A percentile compares a stretch with the other conserved stretches of the same genome.
Conservation (phyloP, 2,329 filamentous ascomycete genomes). For the Botrytis sinoallii region DNA sequence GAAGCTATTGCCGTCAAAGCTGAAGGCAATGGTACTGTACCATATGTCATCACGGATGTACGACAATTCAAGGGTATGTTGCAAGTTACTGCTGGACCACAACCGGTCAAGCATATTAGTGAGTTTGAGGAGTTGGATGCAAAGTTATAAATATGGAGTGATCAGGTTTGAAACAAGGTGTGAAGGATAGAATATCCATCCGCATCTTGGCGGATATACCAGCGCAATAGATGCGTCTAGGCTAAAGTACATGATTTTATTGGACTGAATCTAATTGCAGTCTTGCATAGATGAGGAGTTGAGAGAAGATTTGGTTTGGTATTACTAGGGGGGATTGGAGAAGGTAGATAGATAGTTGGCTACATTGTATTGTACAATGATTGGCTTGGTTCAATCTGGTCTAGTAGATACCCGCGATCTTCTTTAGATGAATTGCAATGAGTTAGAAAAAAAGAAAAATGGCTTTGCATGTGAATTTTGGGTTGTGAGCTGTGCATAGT, state of each 20-base stretch:
- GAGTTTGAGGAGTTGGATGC: conserved; percentile 83
- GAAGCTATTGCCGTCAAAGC: conserved; percentile 23
- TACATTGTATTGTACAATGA: background rate
- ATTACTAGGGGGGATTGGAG: background rate
- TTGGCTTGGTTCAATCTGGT: background rate
- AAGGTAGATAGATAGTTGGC: background rate
- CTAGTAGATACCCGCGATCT: conserved; percentile 1
- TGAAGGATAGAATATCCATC: background rate
- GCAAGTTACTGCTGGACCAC: conserved; percentile 67
- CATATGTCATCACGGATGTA: conserved; percentile 71
- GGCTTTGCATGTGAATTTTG: background rate
- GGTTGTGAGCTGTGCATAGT: background rate
- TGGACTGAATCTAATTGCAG: background rate
- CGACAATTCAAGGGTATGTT: conserved; percentile 76
- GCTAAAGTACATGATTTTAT: background rate
- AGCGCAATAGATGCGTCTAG: conserved; percentile 8
- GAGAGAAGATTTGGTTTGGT: background rate
- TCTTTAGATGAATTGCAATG: background rate
- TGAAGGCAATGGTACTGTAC: conserved; percentile 48
- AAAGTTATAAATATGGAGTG: conserved; percentile 59
- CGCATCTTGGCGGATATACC: background rate
- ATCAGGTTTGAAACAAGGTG: background rate
- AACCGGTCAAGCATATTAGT: conserved; percentile 69
- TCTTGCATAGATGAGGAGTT: conserved; percentile 4
- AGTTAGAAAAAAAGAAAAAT: background rate